Base-by-base conservation (phyloP, 805 yeast genomes). In the Millerozyma miso region DNA sequence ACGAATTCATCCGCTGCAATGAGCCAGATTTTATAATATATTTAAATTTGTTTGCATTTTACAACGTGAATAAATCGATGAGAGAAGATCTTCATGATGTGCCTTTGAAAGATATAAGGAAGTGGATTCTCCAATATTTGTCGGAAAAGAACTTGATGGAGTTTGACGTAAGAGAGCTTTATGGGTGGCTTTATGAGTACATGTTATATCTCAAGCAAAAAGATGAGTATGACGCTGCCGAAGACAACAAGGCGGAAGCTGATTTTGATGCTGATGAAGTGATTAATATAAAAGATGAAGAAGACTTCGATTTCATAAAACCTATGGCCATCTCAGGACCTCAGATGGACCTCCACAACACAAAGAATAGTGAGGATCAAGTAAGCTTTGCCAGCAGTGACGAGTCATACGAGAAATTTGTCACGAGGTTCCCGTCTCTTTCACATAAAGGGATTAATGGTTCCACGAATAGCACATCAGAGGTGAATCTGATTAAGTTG, bases 21-120 rank as follows among this genome's bases (percentile, higher is more conserved):
- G 69, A 61, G 42, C 58, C 54, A 38, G 76, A 70, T 49, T 70
- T 70, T 48, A 60, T 69, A 43, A 64, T 70, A 19, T 70, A 70
- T 52, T 49, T 70, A 42, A 67, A 70, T 44, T 59, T 70, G 31
- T 69, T 65, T 58, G 64, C 66, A 41, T 69, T 70, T 47, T 70
- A 66, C 50, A 60, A 62, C 40, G 49, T 59, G 14, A 58, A 67
- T 40, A 63, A 60, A 12, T 41, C 51, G 18, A 43, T 64, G 18
- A 48, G 45, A 16, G 57, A 50, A 15, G 44, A 51, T 18, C 45
- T 51, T 2, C 54, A 58, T 39, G 43, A 47, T 18, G 51, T 63
- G 6, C 50, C 58, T 10, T 48, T 65, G 35, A 31, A 33, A 8
- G 36, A 47, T 7, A 41, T 65, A 15, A 49, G 68, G 5, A 36